These are phyloP conservation scores for Alternaria rosae DNA, from an alignment of 2,329 filamentous ascomycete genomes.

Conservation along the genomic window DNA sequence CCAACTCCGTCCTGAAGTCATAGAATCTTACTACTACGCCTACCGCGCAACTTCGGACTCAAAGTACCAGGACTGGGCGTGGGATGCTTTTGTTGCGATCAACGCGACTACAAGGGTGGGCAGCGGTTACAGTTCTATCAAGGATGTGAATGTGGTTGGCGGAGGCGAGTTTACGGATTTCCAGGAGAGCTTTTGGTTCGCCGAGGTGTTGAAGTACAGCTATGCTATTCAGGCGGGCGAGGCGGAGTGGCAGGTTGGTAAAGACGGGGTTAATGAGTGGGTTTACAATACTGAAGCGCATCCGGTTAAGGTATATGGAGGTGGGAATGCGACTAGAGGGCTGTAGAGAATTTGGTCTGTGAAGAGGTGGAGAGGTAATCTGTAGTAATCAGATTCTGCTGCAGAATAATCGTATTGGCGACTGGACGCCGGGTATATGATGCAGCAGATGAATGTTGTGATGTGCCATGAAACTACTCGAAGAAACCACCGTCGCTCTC, in stretches of 20 bases:
- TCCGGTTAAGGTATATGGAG: slow-evolving; percentile 58
- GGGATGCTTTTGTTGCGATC: slow-evolving; percentile 77
- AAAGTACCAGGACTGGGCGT: slow-evolving; percentile 85
- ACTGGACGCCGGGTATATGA: slow-evolving; percentile 27
- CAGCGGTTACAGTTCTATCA: slow-evolving; percentile 72
- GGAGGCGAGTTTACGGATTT: slow-evolving; percentile 72
- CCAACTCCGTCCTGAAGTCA: slow-evolving; percentile 77
- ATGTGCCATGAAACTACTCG: slow-evolving; percentile 31
- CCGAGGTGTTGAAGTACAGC: slow-evolving; percentile 85
- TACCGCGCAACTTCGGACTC: slow-evolving; percentile 78
- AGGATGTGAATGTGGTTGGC: slow-evolving; percentile 67
- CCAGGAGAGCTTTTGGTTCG: slow-evolving; percentile 89
- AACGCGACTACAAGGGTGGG: slow-evolving; percentile 68
- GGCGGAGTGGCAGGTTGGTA: slow-evolving; percentile 64
- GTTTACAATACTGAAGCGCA: slow-evolving; percentile 73
- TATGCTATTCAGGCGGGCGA: slow-evolving; percentile 73
- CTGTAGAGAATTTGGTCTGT: neutral
- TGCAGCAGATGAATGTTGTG: slow-evolving; percentile 16
- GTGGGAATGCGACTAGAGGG: neutral
- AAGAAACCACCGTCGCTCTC: slow-evolving; percentile 52
- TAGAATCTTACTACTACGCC: slow-evolving; percentile 87
- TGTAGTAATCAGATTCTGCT: neutral
- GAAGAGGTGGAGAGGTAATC: neutral
- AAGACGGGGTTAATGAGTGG: slow-evolving; percentile 60
- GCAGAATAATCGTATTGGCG: slow-evolving; percentile 3